phyloP scores from a whole-genome alignment of 169 alveolate species.

The Cryptosporidium felis region DNA sequence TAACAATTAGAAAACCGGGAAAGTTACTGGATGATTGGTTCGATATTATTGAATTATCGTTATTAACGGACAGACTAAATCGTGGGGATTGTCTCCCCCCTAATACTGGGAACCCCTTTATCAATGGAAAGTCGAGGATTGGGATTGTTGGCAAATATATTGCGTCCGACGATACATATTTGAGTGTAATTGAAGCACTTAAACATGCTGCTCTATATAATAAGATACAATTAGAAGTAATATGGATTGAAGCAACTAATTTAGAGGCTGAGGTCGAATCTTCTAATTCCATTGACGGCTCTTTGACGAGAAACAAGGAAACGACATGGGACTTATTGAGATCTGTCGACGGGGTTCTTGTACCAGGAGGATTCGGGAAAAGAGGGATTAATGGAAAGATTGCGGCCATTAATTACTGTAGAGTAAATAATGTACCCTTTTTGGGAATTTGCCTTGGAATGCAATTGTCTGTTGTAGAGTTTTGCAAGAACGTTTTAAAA shows the following conservation, averaged over 20 bases:
- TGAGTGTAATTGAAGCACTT: conserved; percentile 91
- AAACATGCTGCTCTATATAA: conserved; percentile 91
- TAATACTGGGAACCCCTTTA: conserved; percentile 10
- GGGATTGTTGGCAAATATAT: conserved; percentile 94
- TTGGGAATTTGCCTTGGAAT: conserved; percentile 95
- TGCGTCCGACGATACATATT: conserved; percentile 90
- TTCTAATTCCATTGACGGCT: conserved; percentile 33
- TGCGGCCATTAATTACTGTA: conserved; percentile 86
- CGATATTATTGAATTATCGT: conserved; percentile 4
- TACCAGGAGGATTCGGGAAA: conserved; percentile 96
- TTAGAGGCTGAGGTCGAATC: conserved; percentile 73
- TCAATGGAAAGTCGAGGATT: conserved; percentile 73
- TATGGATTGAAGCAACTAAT: conserved; percentile 80
- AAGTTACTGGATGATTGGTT: conserved; percentile 35
- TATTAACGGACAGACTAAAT: conserved; percentile 6
- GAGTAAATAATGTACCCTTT: conserved; percentile 86
- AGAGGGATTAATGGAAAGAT: conserved; percentile 92
- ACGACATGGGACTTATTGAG: conserved; percentile 80
- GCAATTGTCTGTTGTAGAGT: conserved; percentile 92
- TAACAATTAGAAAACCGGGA: conserved; percentile 23
- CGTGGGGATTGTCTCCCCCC: conserved; percentile 17
- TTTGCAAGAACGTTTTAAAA: conserved; percentile 74
- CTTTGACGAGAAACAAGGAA: conserved; percentile 49
- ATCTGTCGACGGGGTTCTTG: conserved; percentile 88
- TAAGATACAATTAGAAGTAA: conserved; percentile 77